These are phyloP conservation scores for Udeniomyces megalosporus DNA, from an alignment of 768 basidiomycete genomes.

Conservation along the genomic window DNA sequence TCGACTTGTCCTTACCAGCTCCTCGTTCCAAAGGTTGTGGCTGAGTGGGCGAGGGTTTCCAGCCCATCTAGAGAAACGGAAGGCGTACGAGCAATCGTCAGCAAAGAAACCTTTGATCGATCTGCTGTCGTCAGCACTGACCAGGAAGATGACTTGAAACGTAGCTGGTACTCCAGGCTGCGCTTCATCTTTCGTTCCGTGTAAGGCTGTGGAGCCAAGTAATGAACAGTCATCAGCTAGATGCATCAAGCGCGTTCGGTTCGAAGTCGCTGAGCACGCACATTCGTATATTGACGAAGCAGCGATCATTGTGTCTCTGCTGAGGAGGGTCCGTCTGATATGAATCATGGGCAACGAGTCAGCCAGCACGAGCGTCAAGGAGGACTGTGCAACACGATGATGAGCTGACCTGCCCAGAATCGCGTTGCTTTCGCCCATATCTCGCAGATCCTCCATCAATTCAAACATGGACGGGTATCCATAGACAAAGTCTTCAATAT, in stretches of 20 bases:
- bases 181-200: background rate
- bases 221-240: background rate
- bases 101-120: background rate
- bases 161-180: slow-evolving; percentile 55
- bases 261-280: slow-evolving; percentile 24
- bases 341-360: background rate
- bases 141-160: slow-evolving; percentile 91
- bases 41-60: slow-evolving; percentile 57
- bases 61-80: slow-evolving; percentile 46
- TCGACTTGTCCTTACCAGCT: no score
- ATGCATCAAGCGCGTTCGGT: background rate
- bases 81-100: no score
- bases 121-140: slow-evolving; percentile 22
- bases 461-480: slow-evolving; percentile 94
- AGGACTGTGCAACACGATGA: background rate
- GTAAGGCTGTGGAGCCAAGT: background rate
- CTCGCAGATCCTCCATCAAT: slow-evolving; percentile 74
- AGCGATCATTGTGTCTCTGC: slow-evolving; percentile 73
- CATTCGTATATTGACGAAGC: slow-evolving; percentile 90
- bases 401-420: slow-evolving; percentile 55
- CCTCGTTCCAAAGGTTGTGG: slow-evolving; percentile 52
- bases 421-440: slow-evolving; percentile 95
- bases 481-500: slow-evolving; percentile 81
- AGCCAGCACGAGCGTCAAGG: background rate
- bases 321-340: slow-evolving; percentile 47